Evolutionary conservation across 768 basidiomycete genomes (phyloP).

Genomic region (Dacryopinax spathularia): DNA sequence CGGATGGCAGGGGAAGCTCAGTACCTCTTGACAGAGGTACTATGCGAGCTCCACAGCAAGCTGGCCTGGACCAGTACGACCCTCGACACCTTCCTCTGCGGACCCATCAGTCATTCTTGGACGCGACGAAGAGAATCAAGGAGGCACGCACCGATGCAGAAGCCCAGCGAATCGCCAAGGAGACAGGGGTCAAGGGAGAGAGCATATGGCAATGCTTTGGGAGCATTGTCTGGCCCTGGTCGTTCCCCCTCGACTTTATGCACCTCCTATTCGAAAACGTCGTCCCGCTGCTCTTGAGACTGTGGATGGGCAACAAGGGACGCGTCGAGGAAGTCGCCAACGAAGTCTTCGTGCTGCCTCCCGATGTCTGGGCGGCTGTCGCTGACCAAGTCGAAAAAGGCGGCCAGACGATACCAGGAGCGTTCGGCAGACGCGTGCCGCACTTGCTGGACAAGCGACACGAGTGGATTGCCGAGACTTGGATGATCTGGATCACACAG

Average conservation of each 20-base stretch:
- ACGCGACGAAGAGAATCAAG: slow-evolving; percentile 18
- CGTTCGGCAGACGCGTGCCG: slow-evolving; percentile 17
- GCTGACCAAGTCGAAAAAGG: slow-evolving; percentile 23
- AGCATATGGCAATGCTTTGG: slow-evolving; percentile 12
- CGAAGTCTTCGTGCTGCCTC: slow-evolving; percentile 19
- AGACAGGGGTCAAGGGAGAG: slow-evolving; percentile 25
- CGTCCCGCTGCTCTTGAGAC: slow-evolving; percentile 27
- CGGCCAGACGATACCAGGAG: slow-evolving; percentile 27
- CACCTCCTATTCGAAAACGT: slow-evolving; percentile 37
- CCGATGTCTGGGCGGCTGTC: slow-evolving; percentile 30
- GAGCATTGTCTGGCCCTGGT: slow-evolving; percentile 26
- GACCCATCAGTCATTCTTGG: slow-evolving; percentile 14
- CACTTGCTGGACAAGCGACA: slow-evolving; percentile 3
- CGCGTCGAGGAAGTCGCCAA: slow-evolving; percentile 20
- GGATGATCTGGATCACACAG: slow-evolving; percentile 16
- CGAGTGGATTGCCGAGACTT: slow-evolving; percentile 15
- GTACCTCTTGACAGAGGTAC: not conserved
- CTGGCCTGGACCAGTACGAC: slow-evolving; percentile 16
- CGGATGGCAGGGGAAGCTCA: not conserved
- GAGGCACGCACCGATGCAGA: slow-evolving; percentile 15
- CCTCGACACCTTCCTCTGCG: slow-evolving; percentile 23
- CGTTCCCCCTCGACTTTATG: slow-evolving; percentile 37
- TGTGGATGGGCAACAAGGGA: slow-evolving; percentile 32
- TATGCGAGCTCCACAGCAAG: too few species aligned
- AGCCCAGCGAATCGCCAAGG: slow-evolving; percentile 18